Conservation (phyloP, 129 eudicot genomes). For the Centrapalus pauciflorus region DNA sequence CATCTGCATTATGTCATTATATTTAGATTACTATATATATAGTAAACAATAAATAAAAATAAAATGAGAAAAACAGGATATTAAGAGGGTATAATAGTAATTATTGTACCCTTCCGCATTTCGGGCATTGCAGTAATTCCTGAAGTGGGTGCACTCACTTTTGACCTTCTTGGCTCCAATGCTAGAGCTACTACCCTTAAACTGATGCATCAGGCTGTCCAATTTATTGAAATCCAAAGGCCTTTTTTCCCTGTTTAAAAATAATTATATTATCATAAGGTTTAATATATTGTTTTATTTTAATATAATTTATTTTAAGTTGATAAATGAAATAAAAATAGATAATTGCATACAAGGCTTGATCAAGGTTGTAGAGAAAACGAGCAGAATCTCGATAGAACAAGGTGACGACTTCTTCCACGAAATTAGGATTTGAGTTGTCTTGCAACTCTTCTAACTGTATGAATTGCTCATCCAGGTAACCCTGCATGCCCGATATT, state of each 20-base stretch:
- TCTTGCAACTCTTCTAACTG: slow-evolving; percentile 89
- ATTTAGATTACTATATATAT: not conserved
- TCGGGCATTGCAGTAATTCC: slow-evolving; percentile 58
- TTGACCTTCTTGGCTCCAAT: slow-evolving; percentile 84
- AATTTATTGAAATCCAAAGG: slow-evolving; percentile 65
- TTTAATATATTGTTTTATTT: not conserved
- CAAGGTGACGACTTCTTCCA: slow-evolving; percentile 83
- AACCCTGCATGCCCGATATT: slow-evolving; percentile 43
- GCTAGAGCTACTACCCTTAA: slow-evolving; percentile 85
- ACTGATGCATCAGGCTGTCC: slow-evolving; percentile 78
- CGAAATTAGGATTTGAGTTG: slow-evolving; percentile 76
- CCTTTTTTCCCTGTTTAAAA: slow-evolving; percentile 55
- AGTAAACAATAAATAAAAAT: not conserved
- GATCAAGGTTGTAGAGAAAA: slow-evolving; percentile 59
- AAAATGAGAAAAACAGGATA: not conserved
- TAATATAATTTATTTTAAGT: not conserved
- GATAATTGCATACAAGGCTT: slow-evolving; percentile 56
- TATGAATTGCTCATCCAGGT: slow-evolving; percentile 74
- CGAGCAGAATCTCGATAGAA: slow-evolving; percentile 80
- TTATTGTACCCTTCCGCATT: slow-evolving; percentile 62
- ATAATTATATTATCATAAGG: not conserved
- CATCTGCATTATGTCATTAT: slow-evolving; percentile 44
- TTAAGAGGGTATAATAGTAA: not conserved
- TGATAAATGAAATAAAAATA: not conserved
- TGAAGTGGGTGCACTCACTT: slow-evolving; percentile 71